A percentile compares a stretch with the other conserved stretches of the same genome.
Conservation (phyloP, 768 basidiomycete genomes). For the Suillus americanus region DNA sequence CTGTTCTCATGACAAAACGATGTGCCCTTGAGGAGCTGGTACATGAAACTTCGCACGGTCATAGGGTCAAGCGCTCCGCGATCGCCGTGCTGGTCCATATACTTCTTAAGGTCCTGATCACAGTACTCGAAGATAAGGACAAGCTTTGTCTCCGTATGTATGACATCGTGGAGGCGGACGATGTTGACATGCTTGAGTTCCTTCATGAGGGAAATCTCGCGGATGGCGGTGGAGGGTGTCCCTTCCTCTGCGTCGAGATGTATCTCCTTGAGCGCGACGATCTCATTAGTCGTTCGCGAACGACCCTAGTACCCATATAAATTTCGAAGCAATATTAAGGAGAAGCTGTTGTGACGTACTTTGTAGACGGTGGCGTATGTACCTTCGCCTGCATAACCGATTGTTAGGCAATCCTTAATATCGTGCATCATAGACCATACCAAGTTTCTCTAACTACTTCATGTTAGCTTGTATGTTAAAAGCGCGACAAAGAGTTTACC, state of each 20-base stretch:
- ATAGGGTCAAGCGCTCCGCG: conserved; percentile 89
- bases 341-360: conserved; percentile 41
- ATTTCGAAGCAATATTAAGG: conserved; percentile 2
- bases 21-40: conserved; percentile 94
- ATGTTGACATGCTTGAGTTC: conserved; percentile 99
- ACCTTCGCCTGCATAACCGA: conserved; percentile 62
- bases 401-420: background rate
- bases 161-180: conserved; percentile 96
- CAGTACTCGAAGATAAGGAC: conserved; percentile 98
- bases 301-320: conserved; percentile 61
- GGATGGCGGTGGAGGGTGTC: conserved; percentile 96
- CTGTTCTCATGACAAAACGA: conserved; percentile 99
- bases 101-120: conserved; percentile 98
- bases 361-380: conserved; percentile 98
- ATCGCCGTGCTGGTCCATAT: conserved; percentile 98
- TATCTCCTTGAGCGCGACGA: conserved; percentile 98
- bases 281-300: conserved; percentile 96
- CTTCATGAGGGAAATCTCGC: conserved; percentile 99
- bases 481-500: conserved; percentile 30
- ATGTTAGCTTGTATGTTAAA: conserved; percentile 2
- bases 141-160: conserved; percentile 97
- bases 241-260: conserved; percentile 99
- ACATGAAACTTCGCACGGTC: conserved; percentile 95
- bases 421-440: conserved; percentile 27
- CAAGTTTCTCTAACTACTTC: conserved; percentile 86